Percentiles rank a stretch among this genome's conserved stretches.
phyloP scores from a whole-genome alignment of 1,284 basidiomycete species.

The Cerioporus squamosus region DNA sequence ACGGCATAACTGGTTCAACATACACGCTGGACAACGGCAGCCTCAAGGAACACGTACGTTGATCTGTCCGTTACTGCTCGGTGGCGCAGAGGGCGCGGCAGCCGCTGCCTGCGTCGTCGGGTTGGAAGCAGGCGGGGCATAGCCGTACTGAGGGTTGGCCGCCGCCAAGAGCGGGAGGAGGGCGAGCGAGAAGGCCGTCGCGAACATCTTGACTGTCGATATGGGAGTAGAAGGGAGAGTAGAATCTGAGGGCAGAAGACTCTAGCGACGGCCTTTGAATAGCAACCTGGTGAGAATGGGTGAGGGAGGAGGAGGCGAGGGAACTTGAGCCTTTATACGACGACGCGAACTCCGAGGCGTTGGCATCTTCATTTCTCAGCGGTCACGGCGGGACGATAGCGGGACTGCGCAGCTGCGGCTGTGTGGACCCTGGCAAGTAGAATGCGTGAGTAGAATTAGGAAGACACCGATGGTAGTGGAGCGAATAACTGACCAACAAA shows the following conservation, averaged over 20 bases:
- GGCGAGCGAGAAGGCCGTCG: constrained; percentile 19
- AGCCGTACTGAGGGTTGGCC: constrained; percentile 43
- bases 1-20: background rate
- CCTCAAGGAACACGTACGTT: constrained; percentile 41
- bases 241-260: background rate
- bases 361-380: constrained; percentile 9
- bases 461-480: constrained; percentile 10
- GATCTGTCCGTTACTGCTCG: constrained; percentile 43
- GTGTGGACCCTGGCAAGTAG: constrained; percentile 13
- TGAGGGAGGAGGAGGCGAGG: constrained; percentile 16
- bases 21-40: background rate
- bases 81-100: constrained; percentile 47
- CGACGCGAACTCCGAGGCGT: background rate
- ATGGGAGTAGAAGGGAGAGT: constrained; percentile 3
- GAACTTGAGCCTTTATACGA: constrained; percentile 24
- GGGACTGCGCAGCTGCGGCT: constrained; percentile 21
- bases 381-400: background rate
- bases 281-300: constrained; percentile 19
- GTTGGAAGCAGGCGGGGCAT: constrained; percentile 30
- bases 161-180: constrained; percentile 41
- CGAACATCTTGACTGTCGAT: constrained; percentile 28
- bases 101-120: constrained; percentile 19
- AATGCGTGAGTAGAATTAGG: constrained; percentile 21
- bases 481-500: constrained; percentile 10
- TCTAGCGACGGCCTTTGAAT: constrained; percentile 17